These are phyloP conservation scores for Citrus medica DNA, from an alignment of 345 rosid species.

Conservation along the genomic window DNA sequence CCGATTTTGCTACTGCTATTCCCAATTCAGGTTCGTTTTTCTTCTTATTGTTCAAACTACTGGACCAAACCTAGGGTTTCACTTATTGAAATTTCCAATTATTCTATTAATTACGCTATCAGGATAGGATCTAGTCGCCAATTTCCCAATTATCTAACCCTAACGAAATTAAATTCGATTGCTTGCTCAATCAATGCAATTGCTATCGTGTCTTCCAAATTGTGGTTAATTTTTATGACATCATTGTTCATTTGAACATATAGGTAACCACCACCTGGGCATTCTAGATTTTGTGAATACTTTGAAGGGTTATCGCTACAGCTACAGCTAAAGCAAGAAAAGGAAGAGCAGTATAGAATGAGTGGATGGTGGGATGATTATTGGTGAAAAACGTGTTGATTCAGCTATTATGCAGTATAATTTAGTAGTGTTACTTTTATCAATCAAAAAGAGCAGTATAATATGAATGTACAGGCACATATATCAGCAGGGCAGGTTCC, in stretches of 20 bases:
- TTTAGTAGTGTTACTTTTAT: background rate
- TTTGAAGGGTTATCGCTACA: background rate
- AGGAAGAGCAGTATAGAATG: background rate
- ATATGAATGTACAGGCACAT: constrained; percentile 69
- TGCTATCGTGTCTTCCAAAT: background rate
- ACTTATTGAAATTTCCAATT: background rate
- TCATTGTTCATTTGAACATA: background rate
- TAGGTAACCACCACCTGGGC: background rate
- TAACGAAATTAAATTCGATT: background rate
- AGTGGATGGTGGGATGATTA: constrained; percentile 4
- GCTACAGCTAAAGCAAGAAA: background rate
- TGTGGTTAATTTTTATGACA: background rate
- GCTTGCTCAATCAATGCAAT: background rate
- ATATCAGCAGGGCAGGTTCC: constrained; percentile 69
- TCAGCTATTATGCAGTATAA: constrained; percentile 5
- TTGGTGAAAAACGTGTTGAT: background rate
- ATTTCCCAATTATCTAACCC: background rate
- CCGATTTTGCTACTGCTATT: background rate
- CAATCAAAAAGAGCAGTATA: constrained; percentile 12
- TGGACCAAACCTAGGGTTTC: constrained; percentile 11
- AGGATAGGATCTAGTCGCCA: background rate
- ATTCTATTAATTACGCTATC: background rate
- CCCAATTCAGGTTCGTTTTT: constrained; percentile 9
- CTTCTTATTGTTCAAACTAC: background rate
- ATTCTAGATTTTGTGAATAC: constrained; percentile 4